These are phyloP conservation scores for Fraxinus pennsylvanica DNA, from an alignment of 257 asterid species.

Conservation along the genomic window DNA sequence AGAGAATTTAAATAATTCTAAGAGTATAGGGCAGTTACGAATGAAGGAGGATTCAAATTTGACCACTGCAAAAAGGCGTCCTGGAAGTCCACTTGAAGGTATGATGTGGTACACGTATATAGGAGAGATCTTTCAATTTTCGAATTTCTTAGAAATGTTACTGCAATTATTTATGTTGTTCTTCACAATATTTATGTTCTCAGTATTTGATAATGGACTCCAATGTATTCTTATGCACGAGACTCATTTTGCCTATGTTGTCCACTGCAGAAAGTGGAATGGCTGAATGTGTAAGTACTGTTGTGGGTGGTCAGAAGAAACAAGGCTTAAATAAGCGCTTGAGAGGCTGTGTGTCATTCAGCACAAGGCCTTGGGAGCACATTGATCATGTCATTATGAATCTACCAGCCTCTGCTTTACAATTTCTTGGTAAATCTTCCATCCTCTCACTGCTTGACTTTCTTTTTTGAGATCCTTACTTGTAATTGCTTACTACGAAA, in stretches of 20 bases:
- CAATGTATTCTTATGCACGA: constrained; percentile 6
- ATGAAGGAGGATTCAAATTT: constrained; percentile 36
- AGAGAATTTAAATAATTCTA: constrained; percentile 27
- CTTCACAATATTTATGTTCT: neutral
- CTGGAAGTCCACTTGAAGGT: constrained; percentile 62
- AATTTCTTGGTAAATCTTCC: constrained; percentile 69
- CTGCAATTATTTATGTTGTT: neutral
- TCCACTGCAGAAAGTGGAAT: constrained; percentile 49
- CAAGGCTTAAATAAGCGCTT: constrained; percentile 51
- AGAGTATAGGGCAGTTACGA: constrained; percentile 30
- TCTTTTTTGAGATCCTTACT: neutral
- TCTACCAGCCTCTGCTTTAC: constrained; percentile 89
- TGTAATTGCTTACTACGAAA: neutral
- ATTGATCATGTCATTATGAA: constrained; percentile 92
- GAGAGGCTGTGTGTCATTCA: constrained; percentile 45
- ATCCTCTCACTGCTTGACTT: neutral
- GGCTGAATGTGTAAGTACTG: constrained; percentile 26
- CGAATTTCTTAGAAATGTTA: neutral
- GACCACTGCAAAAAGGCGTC: constrained; percentile 51
- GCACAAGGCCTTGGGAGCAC: constrained; percentile 82
- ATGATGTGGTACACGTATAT: constrained; percentile 3
- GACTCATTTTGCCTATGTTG: constrained; percentile 19
- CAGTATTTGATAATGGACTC: constrained; percentile 17
- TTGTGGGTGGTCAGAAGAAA: constrained; percentile 50
- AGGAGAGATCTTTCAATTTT: neutral